These are phyloP conservation scores for Mesembryanthemum crystallinum DNA, from an alignment of 148 eudicot species.

Conservation along the genomic window DNA sequence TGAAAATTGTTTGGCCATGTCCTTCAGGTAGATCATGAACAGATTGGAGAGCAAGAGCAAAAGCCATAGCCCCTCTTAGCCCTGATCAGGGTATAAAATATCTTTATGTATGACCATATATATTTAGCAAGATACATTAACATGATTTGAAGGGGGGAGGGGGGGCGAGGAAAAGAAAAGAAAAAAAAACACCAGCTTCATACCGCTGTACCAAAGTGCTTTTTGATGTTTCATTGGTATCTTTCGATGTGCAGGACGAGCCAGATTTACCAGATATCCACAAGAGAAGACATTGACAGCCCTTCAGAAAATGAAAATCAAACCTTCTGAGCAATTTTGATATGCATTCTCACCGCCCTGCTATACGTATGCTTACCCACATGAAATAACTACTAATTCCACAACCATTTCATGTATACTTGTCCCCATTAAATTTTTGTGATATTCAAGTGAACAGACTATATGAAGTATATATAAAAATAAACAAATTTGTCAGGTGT, in stretches of 20 bases:
- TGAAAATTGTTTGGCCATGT: constrained; percentile 96
- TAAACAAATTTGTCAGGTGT: too few species aligned
- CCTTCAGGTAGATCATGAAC: constrained; percentile 99
- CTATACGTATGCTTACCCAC: neutral
- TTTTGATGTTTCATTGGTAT: constrained; percentile 92
- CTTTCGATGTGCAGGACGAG: constrained; percentile 77
- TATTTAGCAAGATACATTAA: constrained; percentile 7
- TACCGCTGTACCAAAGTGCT: constrained; percentile 99
- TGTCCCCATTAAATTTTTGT: neutral
- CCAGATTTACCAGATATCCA: constrained; percentile 85
- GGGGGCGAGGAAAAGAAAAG: too few species aligned
- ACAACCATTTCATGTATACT: neutral
- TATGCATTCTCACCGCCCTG: neutral
- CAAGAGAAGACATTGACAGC: constrained; percentile 94
- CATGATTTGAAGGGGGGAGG: neutral
- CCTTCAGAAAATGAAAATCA: constrained; percentile 42
- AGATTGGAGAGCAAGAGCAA: constrained; percentile 98
- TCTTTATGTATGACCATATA: constrained; percentile 10
- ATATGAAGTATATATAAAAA: neutral
- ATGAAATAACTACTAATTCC: neutral
- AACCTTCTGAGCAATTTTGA: constrained; percentile 8
- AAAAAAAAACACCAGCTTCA: constrained; percentile 15
- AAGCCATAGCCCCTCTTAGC: constrained; percentile 99
- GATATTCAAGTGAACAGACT: neutral
- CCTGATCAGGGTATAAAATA: constrained; percentile 45